phyloP scores from a whole-genome alignment of 257 asterid species.

The Coffea canephora region DNA sequence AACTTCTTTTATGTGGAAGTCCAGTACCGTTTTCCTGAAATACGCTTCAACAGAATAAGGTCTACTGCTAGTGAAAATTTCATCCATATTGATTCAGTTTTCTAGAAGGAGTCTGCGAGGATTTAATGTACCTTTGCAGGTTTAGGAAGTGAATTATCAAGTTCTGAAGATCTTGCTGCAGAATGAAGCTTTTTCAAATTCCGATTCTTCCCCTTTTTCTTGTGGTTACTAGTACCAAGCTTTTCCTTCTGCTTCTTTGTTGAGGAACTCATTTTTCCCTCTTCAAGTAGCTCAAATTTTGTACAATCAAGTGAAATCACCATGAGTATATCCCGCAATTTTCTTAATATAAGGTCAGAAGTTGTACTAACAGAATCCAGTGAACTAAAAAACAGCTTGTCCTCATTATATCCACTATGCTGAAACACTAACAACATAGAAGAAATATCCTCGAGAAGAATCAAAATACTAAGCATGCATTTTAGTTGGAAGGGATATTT shows the following conservation, averaged over 20 bases:
- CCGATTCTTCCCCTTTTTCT: slow-evolving; percentile 74
- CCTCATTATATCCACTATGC: slow-evolving; percentile 43
- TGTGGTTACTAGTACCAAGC: slow-evolving; percentile 48
- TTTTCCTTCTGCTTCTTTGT: slow-evolving; percentile 56
- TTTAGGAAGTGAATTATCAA: slow-evolving; percentile 35
- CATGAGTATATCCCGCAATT: slow-evolving; percentile 78
- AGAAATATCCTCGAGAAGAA: slow-evolving; percentile 65
- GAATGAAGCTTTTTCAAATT: slow-evolving; percentile 55
- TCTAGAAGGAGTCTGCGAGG: slow-evolving; percentile 21
- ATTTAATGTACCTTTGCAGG: slow-evolving; percentile 49
- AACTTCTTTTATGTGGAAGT: slow-evolving; percentile 30
- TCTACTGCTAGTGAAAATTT: slow-evolving; percentile 12
- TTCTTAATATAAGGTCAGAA: slow-evolving; percentile 68
- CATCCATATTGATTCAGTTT: slow-evolving; percentile 17
- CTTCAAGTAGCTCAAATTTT: slow-evolving; percentile 80
- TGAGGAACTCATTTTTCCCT: slow-evolving; percentile 42
- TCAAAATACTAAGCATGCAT: slow-evolving; percentile 54
- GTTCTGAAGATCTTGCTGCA: slow-evolving; percentile 48
- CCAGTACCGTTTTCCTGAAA: slow-evolving; percentile 58
- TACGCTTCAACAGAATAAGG: slow-evolving; percentile 24
- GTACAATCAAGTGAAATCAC: slow-evolving; percentile 88
- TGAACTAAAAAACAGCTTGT: slow-evolving; percentile 70
- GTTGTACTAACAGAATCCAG: slow-evolving; percentile 67
- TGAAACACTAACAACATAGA: slow-evolving; percentile 54
- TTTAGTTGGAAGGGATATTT: slow-evolving; percentile 39